phyloP scores from a whole-genome alignment of 805 yeast species.

The Ogataea philodendri region DNA sequence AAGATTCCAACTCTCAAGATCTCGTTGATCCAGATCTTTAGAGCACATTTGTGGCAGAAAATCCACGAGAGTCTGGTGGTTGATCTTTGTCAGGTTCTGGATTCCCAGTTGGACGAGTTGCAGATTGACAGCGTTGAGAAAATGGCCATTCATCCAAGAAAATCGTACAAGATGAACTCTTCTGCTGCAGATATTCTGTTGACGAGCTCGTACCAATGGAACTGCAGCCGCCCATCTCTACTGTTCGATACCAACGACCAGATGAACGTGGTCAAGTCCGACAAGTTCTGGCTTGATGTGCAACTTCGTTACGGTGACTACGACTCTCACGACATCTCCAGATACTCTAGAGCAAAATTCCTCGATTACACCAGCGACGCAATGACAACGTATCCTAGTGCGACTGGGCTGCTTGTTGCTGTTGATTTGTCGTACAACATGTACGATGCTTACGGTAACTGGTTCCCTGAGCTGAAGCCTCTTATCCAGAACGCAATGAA shows the following conservation, averaged over 20 bases:
- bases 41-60: conserved; percentile 99
- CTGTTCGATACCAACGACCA: conserved; percentile 68
- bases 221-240: conserved; percentile 75
- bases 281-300: conserved; percentile 91
- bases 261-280: conserved; percentile 54
- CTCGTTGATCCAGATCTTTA: conserved; percentile 89
- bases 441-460: conserved; percentile 95
- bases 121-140: conserved; percentile 86
- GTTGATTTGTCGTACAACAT: conserved; percentile 93
- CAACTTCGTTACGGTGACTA: conserved; percentile 96
- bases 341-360: conserved; percentile 90
- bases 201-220: conserved; percentile 77
- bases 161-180: conserved; percentile 95
- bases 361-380: conserved; percentile 90
- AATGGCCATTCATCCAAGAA: conserved; percentile 93
- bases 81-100: conserved; percentile 89
- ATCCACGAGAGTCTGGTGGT: conserved; percentile 94
- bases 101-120: conserved; percentile 77
- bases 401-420: conserved; percentile 88
- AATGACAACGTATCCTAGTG: conserved; percentile 82
- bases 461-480: conserved; percentile 95
- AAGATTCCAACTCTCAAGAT: conserved; percentile 96
- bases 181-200: conserved; percentile 89
- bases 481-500: conserved; percentile 88
- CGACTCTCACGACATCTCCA: conserved; percentile 93